phyloP scores from a whole-genome alignment of 352 stramenopile genomes.

The Pythium rishiriense region DNA sequence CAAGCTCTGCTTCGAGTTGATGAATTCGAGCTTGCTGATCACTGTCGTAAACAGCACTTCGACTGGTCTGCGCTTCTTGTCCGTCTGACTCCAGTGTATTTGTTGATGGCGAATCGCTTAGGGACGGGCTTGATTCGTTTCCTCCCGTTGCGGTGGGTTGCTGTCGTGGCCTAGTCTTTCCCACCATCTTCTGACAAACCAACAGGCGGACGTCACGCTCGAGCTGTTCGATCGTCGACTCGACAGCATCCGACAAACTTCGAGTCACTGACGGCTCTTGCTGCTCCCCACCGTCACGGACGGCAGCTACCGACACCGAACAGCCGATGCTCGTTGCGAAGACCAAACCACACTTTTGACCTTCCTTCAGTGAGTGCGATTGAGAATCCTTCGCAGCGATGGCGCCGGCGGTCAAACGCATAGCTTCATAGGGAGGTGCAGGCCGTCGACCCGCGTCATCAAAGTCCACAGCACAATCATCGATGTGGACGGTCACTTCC shows the following conservation, averaged over 20 bases:
- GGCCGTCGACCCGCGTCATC: not conserved
- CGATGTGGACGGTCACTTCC: not conserved
- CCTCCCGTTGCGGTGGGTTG: not conserved
- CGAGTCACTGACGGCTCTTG: not conserved
- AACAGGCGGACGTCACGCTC: not conserved
- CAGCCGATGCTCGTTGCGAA: not conserved
- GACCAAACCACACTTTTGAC: not conserved
- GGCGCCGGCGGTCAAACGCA: not conserved
- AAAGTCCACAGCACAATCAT: not conserved
- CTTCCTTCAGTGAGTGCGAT: not conserved
- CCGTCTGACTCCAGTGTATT: not conserved
- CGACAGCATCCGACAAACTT: not conserved
- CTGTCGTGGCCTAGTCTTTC: not conserved
- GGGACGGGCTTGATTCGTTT: not conserved
- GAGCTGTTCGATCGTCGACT: not conserved
- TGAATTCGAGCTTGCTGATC: not conserved
- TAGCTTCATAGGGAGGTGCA: not conserved
- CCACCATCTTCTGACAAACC: not conserved
- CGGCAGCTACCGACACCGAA: not conserved
- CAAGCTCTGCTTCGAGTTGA: slow-evolving; percentile 6
- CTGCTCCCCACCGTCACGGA: not conserved
- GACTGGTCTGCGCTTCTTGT: not conserved
- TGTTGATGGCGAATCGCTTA: not conserved
- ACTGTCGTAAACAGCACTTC: not conserved
- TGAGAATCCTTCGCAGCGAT: not conserved